phyloP scores from a whole-genome alignment of 163 green algal species.

The Volvox carteri region DNA sequence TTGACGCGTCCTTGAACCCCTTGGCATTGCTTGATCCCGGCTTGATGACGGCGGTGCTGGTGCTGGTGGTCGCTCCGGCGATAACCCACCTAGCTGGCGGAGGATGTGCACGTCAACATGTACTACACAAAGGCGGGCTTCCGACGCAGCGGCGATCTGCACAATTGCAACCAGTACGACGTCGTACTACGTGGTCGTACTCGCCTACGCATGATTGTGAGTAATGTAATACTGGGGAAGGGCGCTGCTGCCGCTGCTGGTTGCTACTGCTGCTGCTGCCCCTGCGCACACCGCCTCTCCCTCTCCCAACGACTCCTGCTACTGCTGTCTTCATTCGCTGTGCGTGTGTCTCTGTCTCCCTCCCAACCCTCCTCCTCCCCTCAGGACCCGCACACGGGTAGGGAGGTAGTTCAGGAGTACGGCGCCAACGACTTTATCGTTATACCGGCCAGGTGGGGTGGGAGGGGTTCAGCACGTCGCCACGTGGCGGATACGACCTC shows the following conservation, averaged over 20 bases:
- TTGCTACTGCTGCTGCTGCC: too few relatives aligned
- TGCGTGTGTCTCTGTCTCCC: neutral
- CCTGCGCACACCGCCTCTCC: neutral
- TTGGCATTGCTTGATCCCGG: too few relatives aligned
- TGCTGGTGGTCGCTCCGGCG: too few relatives aligned
- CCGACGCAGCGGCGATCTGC: constrained; percentile 60
- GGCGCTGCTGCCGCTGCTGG: too few relatives aligned
- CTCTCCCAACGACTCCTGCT: neutral
- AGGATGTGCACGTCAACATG: constrained; percentile 52
- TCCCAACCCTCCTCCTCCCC: neutral
- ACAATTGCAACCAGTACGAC: constrained; percentile 64
- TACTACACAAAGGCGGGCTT: constrained; percentile 54
- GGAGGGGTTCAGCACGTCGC: neutral
- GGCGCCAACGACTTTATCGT: constrained; percentile 60
- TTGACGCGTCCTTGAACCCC: too few relatives aligned
- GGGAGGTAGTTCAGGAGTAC: constrained; percentile 46
- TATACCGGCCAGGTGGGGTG: constrained; percentile 50
- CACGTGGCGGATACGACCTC: too few relatives aligned
- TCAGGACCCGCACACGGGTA: constrained; percentile 33
- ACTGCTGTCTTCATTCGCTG: too few relatives aligned
- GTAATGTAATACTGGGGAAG: neutral
- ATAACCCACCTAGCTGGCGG: constrained; percentile 41
- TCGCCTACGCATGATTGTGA: constrained; percentile 44
- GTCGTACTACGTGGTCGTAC: constrained; percentile 42
- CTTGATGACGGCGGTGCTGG: too few relatives aligned